Percentiles rank a stretch among this genome's conserved stretches.
Conservation (phyloP, 192 early-diverging fungal genomes). For the Thamnidium elegans region DNA sequence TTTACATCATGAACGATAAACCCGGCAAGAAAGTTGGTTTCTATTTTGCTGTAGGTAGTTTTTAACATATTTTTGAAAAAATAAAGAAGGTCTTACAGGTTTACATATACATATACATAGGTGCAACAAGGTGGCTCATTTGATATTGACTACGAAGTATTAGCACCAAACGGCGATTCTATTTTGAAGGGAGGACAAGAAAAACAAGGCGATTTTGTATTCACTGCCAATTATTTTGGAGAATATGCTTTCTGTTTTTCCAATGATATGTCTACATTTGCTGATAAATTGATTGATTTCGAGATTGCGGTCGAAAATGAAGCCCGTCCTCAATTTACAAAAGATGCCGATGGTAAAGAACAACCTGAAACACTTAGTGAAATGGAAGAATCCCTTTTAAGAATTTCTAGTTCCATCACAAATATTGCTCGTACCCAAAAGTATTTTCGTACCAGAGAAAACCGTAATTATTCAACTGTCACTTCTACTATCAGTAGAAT, state of each 20-base stretch:
- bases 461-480: slow-evolving; percentile 89
- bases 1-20: slow-evolving; percentile 75
- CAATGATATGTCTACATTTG: slow-evolving; percentile 91
- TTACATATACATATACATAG: slow-evolving; percentile 37
- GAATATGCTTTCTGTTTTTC: slow-evolving; percentile 98
- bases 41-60: slow-evolving; percentile 91
- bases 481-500: slow-evolving; percentile 81
- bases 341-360: slow-evolving; percentile 50
- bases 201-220: slow-evolving; percentile 93
- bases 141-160: slow-evolving; percentile 93
- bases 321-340: slow-evolving; percentile 44
- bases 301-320: slow-evolving; percentile 93
- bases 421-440: slow-evolving; percentile 79
- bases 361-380: slow-evolving; percentile 38
- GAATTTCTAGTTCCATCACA: slow-evolving; percentile 60
- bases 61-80: neutral
- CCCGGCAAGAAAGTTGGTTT: slow-evolving; percentile 91
- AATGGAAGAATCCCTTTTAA: slow-evolving; percentile 58
- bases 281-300: slow-evolving; percentile 94
- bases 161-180: slow-evolving; percentile 64
- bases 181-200: slow-evolving; percentile 81
- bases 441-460: slow-evolving; percentile 87
- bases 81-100: neutral
- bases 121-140: slow-evolving; percentile 96
- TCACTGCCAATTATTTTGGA: slow-evolving; percentile 80